Evolutionary conservation across 352 stramenopile species (phyloP), one percentile per base, ranked within the genome.

Genomic region (Phytophthora podocarpi): DNA sequence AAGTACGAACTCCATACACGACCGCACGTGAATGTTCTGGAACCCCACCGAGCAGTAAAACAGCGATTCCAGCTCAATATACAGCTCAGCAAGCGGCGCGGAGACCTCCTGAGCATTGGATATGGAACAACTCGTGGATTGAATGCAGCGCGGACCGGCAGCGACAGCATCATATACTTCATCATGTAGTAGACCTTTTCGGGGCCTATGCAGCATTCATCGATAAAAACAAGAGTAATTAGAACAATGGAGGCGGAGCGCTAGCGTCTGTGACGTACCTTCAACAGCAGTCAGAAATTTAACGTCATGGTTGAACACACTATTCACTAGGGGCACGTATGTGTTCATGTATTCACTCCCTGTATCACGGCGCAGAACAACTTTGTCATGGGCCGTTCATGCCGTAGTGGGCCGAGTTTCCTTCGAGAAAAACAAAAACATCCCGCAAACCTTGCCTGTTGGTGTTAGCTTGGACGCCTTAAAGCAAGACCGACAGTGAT

Each of bases 131-230:
- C 53, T 42, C 41, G 48, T 62, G 4, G 42, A 62, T 26, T 62
- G 42, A 13, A 62, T 26, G 2, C 42, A 50, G 5, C 53, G 53
- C 2, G 24, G 13, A 5, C 53, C 31, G 5, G 16, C 9, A 9
- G n/a, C 16, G 15, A 54, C n/a, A 15, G 41, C n/a, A 10, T 43
- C 21, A 45, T 43, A 21, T 63, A 63, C 21, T 63, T 51, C 5
- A 63, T 48, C 34, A 42, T 43, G 26, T 63, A 50, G n/a, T 50
- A 63, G 1, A 45, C 34, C n/a, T 63, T 56, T 21, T 63, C 35
- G 1, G 36, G 43, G 20, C 54, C 54, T 56, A 20, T 9, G 30
- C 0, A 30, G 23, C 11, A 42, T 16, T n/a, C n/a, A n/a, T n/a
- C n/a, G n/a, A n/a, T n/a, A n/a, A n/a, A n/a, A n/a, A n/a, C n/a